Evolutionary conservation across 192 early-diverging fungal species (phyloP), one percentile per base, ranked within the genome.

Genomic region (Backusella mclennaniae): DNA sequence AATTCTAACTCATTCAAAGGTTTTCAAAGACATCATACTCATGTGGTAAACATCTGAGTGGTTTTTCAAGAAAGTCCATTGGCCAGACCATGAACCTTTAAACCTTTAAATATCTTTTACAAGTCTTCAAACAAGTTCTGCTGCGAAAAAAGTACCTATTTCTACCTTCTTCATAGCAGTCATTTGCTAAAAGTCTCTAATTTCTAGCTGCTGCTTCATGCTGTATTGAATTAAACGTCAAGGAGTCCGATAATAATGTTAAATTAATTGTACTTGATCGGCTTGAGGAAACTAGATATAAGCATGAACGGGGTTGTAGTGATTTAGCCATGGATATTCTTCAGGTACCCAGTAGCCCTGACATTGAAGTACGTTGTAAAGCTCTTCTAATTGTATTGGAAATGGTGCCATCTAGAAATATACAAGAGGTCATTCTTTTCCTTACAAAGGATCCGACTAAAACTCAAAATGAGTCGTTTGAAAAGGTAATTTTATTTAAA

Each of bases 161-260:
- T 15, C 15, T 0, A 31, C n/a, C 19, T n/a, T 19, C 35, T 14
- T 17, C 14, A n/a, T 21, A 14, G 21, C 23, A 66, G 53, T 0
- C 4, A 19, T 39, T 59, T 26, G 39, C 12, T 42, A 63, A 70
- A 31, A 7, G 4, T 14, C 3, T 29, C 11, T 59, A 11, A 21
- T 71, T 53, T 17, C 21, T 79, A 92, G 96, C 95, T 53, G 96
- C 95, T 12, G 97, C 96, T 0, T 81, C 90, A 17, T 94, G 93
- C 80, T 98, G 96, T 74, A 96, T 99, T 69, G 89, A 96, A 67
- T 88, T 99, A 42, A 92, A 93, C 69, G 84, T 93, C 23, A 95
- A 96, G 82, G 98, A 95, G 77, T 91, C 97, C 12, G 98, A 99
- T 81, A 99, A 98, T 85, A 99, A 99, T 83, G 92, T 99, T 52